A percentile compares a stretch with the other conserved stretches of the same genome.
Evolutionary conservation across 176 grass and related monocot genomes (phyloP).

Genomic region (Elymus sibiricus): DNA sequence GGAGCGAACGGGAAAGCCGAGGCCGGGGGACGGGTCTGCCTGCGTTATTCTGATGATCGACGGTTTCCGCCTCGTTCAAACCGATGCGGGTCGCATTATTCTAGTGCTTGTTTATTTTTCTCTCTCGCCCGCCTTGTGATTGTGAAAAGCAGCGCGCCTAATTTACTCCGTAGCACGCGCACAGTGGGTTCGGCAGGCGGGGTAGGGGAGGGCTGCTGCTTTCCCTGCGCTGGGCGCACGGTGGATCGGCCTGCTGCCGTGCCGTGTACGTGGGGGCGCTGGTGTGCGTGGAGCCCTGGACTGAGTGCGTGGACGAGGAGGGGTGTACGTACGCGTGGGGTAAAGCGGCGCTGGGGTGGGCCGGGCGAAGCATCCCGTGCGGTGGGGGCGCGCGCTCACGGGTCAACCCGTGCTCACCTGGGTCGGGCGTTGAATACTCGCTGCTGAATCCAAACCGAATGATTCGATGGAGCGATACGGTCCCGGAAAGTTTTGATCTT

Average conservation of each 20-base stretch:
- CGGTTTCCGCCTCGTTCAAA: neutral
- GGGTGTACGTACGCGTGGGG: slow-evolving; percentile 22
- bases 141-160: neutral
- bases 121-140: too few species aligned
- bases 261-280: neutral
- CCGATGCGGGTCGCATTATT: neutral
- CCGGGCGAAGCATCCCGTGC: slow-evolving; percentile 25
- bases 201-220: too few species aligned
- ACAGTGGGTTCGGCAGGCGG: neutral
- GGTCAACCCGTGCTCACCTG: slow-evolving; percentile 10
- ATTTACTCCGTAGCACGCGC: neutral
- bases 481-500: too few species aligned
- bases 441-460: neutral
- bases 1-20: neutral
- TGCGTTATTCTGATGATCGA: neutral
- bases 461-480: neutral
- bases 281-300: neutral
- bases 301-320: neutral
- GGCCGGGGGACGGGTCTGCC: neutral
- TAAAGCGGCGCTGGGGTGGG: slow-evolving; percentile 26
- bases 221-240: neutral
- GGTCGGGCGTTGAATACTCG: neutral
- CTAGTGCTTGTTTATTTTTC: neutral
- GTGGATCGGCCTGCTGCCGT: neutral
- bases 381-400: slow-evolving; percentile 19